Conservation (phyloP, 108 stramenopile species). For the Mediolabrus comicus region DNA sequence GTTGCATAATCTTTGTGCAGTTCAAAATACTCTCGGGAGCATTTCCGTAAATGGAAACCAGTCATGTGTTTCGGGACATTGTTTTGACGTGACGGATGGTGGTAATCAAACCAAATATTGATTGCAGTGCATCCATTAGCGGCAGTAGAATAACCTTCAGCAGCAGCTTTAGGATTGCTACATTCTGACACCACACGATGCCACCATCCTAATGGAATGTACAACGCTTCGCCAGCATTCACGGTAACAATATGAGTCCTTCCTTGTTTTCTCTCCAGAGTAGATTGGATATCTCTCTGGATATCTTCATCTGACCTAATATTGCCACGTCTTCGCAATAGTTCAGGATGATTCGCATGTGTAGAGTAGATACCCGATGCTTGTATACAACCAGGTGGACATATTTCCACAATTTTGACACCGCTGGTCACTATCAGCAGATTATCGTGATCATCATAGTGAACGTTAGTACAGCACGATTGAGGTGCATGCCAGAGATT, state of each 20-base stretch:
- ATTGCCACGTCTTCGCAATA: slow-evolving; percentile 6
- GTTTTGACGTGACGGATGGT: neutral
- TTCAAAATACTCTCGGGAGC: slow-evolving; percentile 20
- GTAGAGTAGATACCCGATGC: slow-evolving; percentile 37
- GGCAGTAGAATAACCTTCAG: too few species aligned
- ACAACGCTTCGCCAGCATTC: slow-evolving; percentile 33
- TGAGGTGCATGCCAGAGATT: slow-evolving; percentile 50
- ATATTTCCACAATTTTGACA: slow-evolving; percentile 42
- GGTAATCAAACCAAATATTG: slow-evolving; percentile 48
- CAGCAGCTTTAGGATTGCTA: neutral
- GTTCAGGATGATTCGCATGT: slow-evolving; percentile 46
- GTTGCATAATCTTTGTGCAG: slow-evolving; percentile 11
- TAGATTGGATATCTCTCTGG: slow-evolving; percentile 6
- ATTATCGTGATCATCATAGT: slow-evolving; percentile 46
- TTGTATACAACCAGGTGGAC: slow-evolving; percentile 36
- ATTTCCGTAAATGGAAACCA: slow-evolving; percentile 21
- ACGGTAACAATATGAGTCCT: slow-evolving; percentile 33
- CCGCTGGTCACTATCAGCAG: slow-evolving; percentile 34
- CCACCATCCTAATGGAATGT: slow-evolving; percentile 50
- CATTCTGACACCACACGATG: slow-evolving; percentile 42
- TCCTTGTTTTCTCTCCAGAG: slow-evolving; percentile 1
- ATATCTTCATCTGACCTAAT: neutral
- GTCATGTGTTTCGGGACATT: slow-evolving; percentile 33
- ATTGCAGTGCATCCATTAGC: slow-evolving; percentile 26
- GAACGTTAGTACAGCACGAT: slow-evolving; percentile 41